Percentiles rank a stretch among this genome's conserved stretches.
phyloP scores from a whole-genome alignment of 805 yeast species.

The Cyberlindnera xishuangbannaensis region DNA sequence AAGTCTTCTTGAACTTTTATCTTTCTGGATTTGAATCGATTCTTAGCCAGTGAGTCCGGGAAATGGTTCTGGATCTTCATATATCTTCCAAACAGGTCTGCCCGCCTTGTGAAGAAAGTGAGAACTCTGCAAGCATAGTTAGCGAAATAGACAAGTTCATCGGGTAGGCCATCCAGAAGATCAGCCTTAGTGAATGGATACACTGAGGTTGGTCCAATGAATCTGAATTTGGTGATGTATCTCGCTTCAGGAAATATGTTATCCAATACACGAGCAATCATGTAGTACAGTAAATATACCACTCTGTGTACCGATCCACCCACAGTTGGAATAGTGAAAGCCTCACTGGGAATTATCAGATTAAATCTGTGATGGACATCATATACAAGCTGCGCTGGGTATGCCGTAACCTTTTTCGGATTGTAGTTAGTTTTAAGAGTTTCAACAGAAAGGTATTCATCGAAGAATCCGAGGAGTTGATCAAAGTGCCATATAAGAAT shows the following conservation, averaged over 20 bases:
- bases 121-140: slow-evolving; percentile 16
- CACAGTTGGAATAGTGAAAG: slow-evolving; percentile 7
- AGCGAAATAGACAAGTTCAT: slow-evolving; percentile 10
- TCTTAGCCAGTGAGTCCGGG: slow-evolving; percentile 13
- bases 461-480: slow-evolving; percentile 9
- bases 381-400: slow-evolving; percentile 15
- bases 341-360: slow-evolving; percentile 18
- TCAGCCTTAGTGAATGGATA: slow-evolving; percentile 17
- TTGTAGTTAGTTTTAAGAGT: not conserved
- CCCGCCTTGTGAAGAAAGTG: slow-evolving; percentile 21
- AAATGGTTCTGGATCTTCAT: slow-evolving; percentile 17
- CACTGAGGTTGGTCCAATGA: slow-evolving; percentile 21
- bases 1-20: slow-evolving; percentile 14
- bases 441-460: slow-evolving; percentile 3
- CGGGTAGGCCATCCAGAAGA: slow-evolving; percentile 5
- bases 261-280: slow-evolving; percentile 18
- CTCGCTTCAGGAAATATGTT: slow-evolving; percentile 22
- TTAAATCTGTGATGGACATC: slow-evolving; percentile 12
- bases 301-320: slow-evolving; percentile 13
- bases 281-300: slow-evolving; percentile 14
- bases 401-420: slow-evolving; percentile 11
- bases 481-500: slow-evolving; percentile 6
- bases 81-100: slow-evolving; percentile 20
- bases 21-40: slow-evolving; percentile 20
- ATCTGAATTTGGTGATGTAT: slow-evolving; percentile 17